Evolutionary conservation across 1,139 yeast species (phyloP).

Genomic region (Ogataea hybrid): DNA sequence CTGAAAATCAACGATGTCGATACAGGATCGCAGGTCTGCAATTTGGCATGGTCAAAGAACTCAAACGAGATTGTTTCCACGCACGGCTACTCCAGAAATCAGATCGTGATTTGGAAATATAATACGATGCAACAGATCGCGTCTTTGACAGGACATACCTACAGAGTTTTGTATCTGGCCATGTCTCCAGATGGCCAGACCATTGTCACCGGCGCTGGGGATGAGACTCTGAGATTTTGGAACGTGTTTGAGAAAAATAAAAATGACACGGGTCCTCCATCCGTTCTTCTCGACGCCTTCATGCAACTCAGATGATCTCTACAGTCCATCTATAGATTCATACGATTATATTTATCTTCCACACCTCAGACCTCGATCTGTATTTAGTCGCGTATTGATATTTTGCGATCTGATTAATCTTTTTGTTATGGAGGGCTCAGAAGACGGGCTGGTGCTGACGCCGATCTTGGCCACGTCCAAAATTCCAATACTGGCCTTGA

Average conservation of each 20-base stretch:
- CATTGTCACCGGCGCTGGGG: constrained; percentile 99
- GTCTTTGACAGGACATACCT: constrained; percentile 90
- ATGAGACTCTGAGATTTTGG: constrained; percentile 94
- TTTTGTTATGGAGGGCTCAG: constrained; percentile 6
- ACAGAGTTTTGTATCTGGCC: constrained; percentile 83
- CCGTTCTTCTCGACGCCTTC: constrained; percentile 74
- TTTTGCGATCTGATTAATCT: constrained; percentile 4
- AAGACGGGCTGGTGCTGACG: constrained; percentile 26
- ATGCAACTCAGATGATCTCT: constrained; percentile 55
- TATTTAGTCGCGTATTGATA: not conserved
- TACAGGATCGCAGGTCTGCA: constrained; percentile 96
- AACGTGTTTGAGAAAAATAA: constrained; percentile 79
- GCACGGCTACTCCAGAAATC: constrained; percentile 91
- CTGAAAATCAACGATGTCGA: constrained; percentile 71
- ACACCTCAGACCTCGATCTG: not conserved
- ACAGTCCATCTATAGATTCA: too few relatives aligned
- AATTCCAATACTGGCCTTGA: constrained; percentile 35
- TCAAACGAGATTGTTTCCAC: constrained; percentile 92
- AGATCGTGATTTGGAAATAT: constrained; percentile 92
- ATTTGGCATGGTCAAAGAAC: constrained; percentile 88
- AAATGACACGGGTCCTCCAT: constrained; percentile 53
- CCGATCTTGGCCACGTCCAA: constrained; percentile 38
- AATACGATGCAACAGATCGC: constrained; percentile 93
- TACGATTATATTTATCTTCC: too few relatives aligned
- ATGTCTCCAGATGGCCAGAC: constrained; percentile 98